A percentile compares a stretch with the other conserved stretches of the same genome.
Evolutionary conservation across 2,329 filamentous ascomycete genomes (phyloP).

Genomic region (Stromatinia cepivora): DNA sequence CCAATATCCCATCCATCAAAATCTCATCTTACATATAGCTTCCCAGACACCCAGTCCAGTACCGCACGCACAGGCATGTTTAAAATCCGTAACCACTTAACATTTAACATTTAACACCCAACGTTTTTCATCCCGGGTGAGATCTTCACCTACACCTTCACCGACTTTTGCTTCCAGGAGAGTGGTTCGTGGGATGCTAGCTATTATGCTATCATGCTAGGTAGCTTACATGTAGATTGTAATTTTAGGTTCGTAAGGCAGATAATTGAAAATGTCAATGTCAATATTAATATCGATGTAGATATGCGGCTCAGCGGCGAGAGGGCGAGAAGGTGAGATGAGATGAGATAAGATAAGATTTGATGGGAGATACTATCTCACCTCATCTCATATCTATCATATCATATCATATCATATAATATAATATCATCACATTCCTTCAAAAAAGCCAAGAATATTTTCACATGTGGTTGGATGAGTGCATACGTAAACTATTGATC

Average conservation of each 20-base stretch:
- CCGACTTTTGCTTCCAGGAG: constrained; percentile 21
- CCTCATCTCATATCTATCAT: too few species aligned
- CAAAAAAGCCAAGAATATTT: too few species aligned
- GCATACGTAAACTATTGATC: background rate
- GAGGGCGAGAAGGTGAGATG: background rate
- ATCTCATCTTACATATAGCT: too few species aligned
- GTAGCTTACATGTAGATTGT: too few species aligned
- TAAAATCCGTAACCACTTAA: background rate
- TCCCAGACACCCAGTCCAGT: background rate
- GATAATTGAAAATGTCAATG: background rate
- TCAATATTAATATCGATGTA: too few species aligned
- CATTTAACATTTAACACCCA: too few species aligned
- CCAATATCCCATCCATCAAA: too few species aligned
- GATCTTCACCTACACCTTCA: constrained; percentile 7
- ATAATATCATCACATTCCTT: too few species aligned
- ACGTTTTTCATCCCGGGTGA: background rate
- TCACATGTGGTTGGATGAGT: background rate
- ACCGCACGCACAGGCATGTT: background rate
- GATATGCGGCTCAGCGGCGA: background rate
- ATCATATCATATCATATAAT: too few species aligned
- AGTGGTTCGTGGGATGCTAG: constrained; percentile 14
- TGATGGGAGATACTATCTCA: too few species aligned
- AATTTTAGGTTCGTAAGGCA: background rate
- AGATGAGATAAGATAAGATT: background rate
- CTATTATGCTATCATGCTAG: too few species aligned